Conservation (phyloP, 2,329 filamentous ascomycete genomes). For the Gnomoniopsis sp. region DNA sequence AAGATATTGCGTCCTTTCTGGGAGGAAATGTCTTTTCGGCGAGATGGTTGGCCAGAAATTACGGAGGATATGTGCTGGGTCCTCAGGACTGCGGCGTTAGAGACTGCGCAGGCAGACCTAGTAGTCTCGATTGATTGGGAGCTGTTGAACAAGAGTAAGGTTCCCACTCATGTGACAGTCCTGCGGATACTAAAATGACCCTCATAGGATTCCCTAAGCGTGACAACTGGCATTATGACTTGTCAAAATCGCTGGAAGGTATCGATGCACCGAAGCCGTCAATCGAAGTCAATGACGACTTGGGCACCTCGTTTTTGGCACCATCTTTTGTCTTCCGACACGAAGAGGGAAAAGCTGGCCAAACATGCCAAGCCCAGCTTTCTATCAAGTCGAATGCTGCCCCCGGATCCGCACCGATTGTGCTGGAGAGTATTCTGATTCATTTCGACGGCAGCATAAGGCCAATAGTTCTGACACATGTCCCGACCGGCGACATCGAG, state of each 20-base stretch:
- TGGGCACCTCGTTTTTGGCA: constrained; percentile 50
- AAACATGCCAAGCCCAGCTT: constrained; percentile 56
- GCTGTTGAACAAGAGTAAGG: constrained; percentile 55
- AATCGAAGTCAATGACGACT: constrained; percentile 48
- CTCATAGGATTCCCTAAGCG: constrained; percentile 49
- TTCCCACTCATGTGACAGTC: neutral
- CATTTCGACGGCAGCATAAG: constrained; percentile 57
- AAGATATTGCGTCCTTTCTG: constrained; percentile 54
- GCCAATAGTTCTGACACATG: constrained; percentile 49
- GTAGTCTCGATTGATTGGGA: constrained; percentile 65
- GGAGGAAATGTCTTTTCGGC: constrained; percentile 53
- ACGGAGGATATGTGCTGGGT: constrained; percentile 60
- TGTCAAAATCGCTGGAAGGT: constrained; percentile 53
- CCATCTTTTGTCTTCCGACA: constrained; percentile 32
- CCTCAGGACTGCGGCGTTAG: constrained; percentile 54
- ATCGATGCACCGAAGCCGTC: constrained; percentile 42
- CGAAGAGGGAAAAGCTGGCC: constrained; percentile 43
- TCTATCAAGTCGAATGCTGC: constrained; percentile 55
- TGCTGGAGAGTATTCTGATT: constrained; percentile 49
- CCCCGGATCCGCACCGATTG: constrained; percentile 46
- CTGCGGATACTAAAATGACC: constrained; percentile 20
- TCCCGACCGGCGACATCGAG: constrained; percentile 8
- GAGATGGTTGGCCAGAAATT: constrained; percentile 58
- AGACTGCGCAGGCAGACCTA: constrained; percentile 50
- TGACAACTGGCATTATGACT: constrained; percentile 59